Evolutionary conservation across 2,329 filamentous ascomycete genomes (phyloP), one percentile per base, ranked within the genome.

Genomic region (Blastomyces parvus): DNA sequence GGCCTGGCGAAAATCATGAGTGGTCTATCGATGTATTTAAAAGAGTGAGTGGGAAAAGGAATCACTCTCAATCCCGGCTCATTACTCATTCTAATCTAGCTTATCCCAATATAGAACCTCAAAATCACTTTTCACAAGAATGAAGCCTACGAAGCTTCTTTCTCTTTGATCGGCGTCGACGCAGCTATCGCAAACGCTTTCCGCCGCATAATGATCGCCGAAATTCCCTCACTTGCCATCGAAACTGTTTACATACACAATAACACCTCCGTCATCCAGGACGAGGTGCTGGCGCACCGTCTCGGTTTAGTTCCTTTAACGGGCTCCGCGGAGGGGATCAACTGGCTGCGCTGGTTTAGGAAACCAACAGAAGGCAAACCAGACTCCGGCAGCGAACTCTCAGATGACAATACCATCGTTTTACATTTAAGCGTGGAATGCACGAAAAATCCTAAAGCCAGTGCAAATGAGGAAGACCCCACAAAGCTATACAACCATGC

Each of bases 191-290:
- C 94, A 72, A 99, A 99, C 76, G 94, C 95, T 72, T 96, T 97
- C 81, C 91, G 94, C 65, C 91, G 94, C 70, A 97, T 97, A 71
- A 84, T 97, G 71, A 88, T 99, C 76, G 85, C 93, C 69, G 95
- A 99, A 80, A 89, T 99, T 61, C 91, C 93, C 22, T 94, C 91
- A 1, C 84, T 99, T 56, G 94, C 95, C 69, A 92, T 99, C 71
- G 94, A 99, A 81, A 88, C 86, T 66, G 90, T 96, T 74, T 99
- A 89, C 79, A 87, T 97, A 67, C 85, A 90, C 74, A 95, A 97
- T 81, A 99, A 99, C 81, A 97, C 93, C 60, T 96, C 91, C 5
- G 91, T 99, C 44, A 94, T 99, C 71, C 93, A 97, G 76, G 94
- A 99, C 74, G 94, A 99, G 80, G 93, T 99, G 4, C 86, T 99